phyloP scores from a whole-genome alignment of 306 rosid genomes.

The Citrullus amarus region DNA sequence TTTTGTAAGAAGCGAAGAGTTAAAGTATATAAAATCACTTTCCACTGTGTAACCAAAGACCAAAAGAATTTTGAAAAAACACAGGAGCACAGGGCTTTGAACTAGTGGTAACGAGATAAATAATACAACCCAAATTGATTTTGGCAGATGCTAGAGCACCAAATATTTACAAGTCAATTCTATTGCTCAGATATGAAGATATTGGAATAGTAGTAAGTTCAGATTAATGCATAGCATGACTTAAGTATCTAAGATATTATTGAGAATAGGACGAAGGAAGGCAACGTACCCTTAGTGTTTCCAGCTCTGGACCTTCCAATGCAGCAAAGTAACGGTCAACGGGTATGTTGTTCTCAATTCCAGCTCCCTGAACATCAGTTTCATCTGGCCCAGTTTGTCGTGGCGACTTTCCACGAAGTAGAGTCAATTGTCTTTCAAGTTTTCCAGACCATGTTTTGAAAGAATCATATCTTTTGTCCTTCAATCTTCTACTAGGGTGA shows the following conservation, averaged over 20 bases:
- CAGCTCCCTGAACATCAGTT: conserved; percentile 13
- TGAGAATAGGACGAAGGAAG: background rate
- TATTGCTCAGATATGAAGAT: background rate
- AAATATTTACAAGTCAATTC: background rate
- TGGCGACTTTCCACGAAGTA: conserved; percentile 46
- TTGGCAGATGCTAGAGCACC: background rate
- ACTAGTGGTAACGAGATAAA: too few relatives aligned
- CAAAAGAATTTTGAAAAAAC: background rate
- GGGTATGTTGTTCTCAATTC: conserved; percentile 26
- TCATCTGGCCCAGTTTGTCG: conserved; percentile 13
- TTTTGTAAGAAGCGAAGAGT: background rate
- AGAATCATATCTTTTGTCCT: conserved; percentile 56
- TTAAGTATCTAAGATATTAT: background rate
- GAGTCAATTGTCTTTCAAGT: conserved; percentile 59
- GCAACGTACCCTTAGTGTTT: conserved; percentile 54
- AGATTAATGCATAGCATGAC: background rate
- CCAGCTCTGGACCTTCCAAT: conserved; percentile 48
- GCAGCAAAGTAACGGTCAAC: conserved; percentile 67
- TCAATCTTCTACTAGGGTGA: conserved; percentile 25
- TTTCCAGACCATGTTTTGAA: conserved; percentile 76
- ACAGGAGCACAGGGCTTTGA: too few relatives aligned
- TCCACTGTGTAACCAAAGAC: background rate
- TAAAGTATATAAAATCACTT: background rate
- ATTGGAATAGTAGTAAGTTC: background rate
- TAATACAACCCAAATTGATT: too few relatives aligned